Evolutionary conservation across 768 basidiomycete species (phyloP), one percentile per base, ranked within the genome.

Genomic region (Tephrocybe rancida): DNA sequence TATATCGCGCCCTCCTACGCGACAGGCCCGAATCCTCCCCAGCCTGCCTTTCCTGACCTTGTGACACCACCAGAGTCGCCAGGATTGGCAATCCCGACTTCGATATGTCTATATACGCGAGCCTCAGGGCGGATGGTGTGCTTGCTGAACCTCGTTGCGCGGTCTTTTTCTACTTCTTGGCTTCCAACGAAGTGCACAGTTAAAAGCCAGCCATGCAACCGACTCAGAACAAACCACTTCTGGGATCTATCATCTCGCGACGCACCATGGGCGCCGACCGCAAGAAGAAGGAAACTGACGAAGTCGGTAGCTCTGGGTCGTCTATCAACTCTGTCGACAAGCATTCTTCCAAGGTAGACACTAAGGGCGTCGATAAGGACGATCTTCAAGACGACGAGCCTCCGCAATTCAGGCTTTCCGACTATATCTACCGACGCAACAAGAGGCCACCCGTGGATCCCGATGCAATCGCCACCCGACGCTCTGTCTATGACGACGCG

Each of bases 401-500:
- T 2, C 58, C 61, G 38, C 67, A 70, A 5, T 69, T 73, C 62
- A 70, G 62, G 48, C 64, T 71, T 26, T 64, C 67, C 35, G 60
- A 68, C 52, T 73, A 59, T 60, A 53, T 75, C 10, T 70, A 73
- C 39, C 61, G 65, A 24, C 67, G 66, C 13, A 41, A 41, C 7
- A 43, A 19, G 39, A 41, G 13, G 16, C 6, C 35, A 9, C 53
- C 58, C 3, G 30, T 60, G 8, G 70, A 74, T 51, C 67, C 63
- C 11, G 75, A 78, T 45, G 61, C 76, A 10, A 73, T 71, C 43
- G 71, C 80, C 3, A 83, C 83, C 13, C 73, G 68, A 25, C 74
- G 76, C 5, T 81, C 80, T 2, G 78, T 82, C 14, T 83, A 73
- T 57, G 81, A 83, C 45, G 78, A 84, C 50, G 75, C 76, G 10